phyloP scores from a whole-genome alignment of 139 green algal species.

The Parachlorella kessleri region DNA sequence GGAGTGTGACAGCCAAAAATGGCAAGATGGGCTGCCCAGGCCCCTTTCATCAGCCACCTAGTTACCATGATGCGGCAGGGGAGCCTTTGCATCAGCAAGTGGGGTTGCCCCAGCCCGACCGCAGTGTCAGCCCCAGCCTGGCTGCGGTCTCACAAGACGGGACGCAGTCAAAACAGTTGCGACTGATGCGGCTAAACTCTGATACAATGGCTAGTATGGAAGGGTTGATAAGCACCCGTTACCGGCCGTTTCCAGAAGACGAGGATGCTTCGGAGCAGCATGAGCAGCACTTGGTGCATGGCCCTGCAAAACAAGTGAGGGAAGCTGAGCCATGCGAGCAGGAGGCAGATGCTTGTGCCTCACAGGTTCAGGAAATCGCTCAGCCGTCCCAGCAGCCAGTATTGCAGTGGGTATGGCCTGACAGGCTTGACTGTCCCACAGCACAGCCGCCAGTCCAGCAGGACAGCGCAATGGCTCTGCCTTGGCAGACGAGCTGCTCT shows the following conservation, averaged over 20 bases:
- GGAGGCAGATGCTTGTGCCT: too few species aligned
- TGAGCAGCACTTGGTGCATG: too few species aligned
- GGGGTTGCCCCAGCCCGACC: not conserved
- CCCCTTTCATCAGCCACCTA: not conserved
- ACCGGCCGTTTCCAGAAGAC: not conserved
- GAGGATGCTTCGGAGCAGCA: too few species aligned
- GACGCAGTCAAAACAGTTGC: not conserved
- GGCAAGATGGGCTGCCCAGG: too few species aligned
- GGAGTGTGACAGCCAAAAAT: not conserved
- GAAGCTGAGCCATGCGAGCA: too few species aligned
- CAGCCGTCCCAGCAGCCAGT: not conserved
- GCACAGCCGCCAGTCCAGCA: not conserved
- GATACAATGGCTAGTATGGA: not conserved
- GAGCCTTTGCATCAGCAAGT: not conserved
- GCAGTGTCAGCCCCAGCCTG: not conserved
- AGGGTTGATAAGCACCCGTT: not conserved
- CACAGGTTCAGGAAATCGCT: not conserved
- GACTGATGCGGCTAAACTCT: slow-evolving; percentile 7
- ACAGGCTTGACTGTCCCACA: not conserved
- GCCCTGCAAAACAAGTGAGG: too few species aligned
- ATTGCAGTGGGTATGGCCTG: not conserved
- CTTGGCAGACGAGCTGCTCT: not conserved
- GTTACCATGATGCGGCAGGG: not conserved
- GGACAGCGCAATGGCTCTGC: not conserved
- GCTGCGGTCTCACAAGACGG: not conserved